Percentiles rank a stretch among this genome's conserved stretches.
Evolutionary conservation across 2,329 filamentous ascomycete genomes (phyloP).

Genomic region (Pseudogymnoascus sp.): DNA sequence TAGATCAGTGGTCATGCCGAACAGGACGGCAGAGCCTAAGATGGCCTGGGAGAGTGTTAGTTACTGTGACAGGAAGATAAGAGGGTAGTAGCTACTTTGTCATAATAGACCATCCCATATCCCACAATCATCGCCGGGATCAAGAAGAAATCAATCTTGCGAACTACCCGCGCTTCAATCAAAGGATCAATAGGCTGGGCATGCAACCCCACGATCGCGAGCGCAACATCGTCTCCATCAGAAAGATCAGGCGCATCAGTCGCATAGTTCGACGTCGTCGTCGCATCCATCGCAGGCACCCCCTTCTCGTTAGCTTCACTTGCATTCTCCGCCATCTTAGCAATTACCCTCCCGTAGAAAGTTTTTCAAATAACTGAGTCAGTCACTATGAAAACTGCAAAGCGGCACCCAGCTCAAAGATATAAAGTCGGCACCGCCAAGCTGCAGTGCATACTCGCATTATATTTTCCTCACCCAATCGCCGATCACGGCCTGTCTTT

Average conservation of each 20-base stretch:
- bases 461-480: background rate
- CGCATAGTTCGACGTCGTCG: background rate
- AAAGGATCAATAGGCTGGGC: constrained; percentile 36
- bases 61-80: background rate
- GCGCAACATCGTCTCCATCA: constrained; percentile 21
- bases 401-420: background rate
- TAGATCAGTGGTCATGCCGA: constrained; percentile 67
- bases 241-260: background rate
- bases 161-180: constrained; percentile 46
- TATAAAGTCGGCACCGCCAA: background rate
- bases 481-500: background rate
- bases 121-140: constrained; percentile 59
- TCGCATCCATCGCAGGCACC: background rate
- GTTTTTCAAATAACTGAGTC: background rate
- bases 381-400: background rate
- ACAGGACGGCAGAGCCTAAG: constrained; percentile 55
- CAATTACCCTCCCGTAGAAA: background rate
- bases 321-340: background rate
- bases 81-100: constrained; percentile 41
- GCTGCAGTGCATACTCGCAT: background rate
- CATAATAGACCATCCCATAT: constrained; percentile 61
- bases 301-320: constrained; percentile 1
- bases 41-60: constrained; percentile 45
- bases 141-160: constrained; percentile 59
- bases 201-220: constrained; percentile 23